Evolutionary conservation across 139 green algal species (phyloP), one percentile per base, ranked within the genome.

Genomic region (Microglena sp.): DNA sequence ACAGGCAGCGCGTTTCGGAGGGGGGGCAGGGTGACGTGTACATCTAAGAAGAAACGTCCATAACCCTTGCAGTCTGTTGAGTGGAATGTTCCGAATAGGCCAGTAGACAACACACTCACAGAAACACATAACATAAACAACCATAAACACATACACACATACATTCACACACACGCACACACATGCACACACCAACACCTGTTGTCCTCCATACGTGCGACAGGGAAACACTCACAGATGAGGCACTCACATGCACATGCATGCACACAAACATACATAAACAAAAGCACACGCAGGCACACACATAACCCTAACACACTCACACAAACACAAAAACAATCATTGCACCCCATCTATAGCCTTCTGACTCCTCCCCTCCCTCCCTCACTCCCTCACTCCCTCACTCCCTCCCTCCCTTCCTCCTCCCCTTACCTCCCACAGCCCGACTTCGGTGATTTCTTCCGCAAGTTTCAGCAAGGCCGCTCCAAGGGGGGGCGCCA

Each of bases 361-460:
- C 21, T 62, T 33, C 40, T 21, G 6, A 33, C 11, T 6, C 60
- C 24, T 6, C 5, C 35, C 18, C 36, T 33, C 11, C 32, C 40
- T 62, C 26, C 32, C 57, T 33, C 11, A n/a, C 32, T 22, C 5
- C 29, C 31, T 46, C 4, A 4, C 32, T 24, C 28, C 6, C 28
- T 62, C 40, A 18, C 40, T 50, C 40, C 40, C 11, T 50, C 15
- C 40, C 11, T 50, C 29, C 29, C 40, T 44, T 46, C n/a, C 3
- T 32, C 18, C 31, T 60, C 61, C 22, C 5, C 11, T 8, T 6
- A 33, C 33, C 4, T 62, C 21, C 55, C 50, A 53, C 60, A 74
- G 68, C 67, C 58, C n/a, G 68, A 74, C 36, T 74, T 74, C 36
- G 68, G 68, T 24, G 58, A 64, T 26, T 35, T 74, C 24, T 8